Evolutionary conservation across 495 filamentous ascomycete species (phyloP).

Genomic region (Daldinia decipiens): DNA sequence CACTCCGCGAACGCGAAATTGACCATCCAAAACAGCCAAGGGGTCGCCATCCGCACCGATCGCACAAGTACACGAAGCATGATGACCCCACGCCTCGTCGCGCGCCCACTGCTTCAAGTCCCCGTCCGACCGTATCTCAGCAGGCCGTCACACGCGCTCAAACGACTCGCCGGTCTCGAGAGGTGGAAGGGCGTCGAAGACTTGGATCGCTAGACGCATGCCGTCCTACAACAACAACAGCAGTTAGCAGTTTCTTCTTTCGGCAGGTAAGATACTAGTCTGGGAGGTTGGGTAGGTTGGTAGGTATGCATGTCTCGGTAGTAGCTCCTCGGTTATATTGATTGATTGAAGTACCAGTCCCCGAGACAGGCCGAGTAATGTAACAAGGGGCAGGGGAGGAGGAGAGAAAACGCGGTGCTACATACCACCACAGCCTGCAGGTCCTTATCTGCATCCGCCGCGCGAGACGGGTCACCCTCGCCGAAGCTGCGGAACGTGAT

Average conservation of each 20-base stretch:
- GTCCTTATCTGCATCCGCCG: slow-evolving; percentile 46
- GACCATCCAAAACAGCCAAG: slow-evolving; percentile 66
- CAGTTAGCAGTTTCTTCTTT: not conserved
- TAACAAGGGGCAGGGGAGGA: not conserved
- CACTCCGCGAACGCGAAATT: slow-evolving; percentile 67
- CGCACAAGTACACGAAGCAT: slow-evolving; percentile 66
- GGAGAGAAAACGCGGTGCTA: not conserved
- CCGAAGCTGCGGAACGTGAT: slow-evolving; percentile 69
- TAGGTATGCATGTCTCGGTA: not conserved
- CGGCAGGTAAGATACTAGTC: not conserved
- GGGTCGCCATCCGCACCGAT: slow-evolving; percentile 66
- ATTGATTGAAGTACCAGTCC: too few species aligned
- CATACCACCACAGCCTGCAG: slow-evolving; percentile 50
- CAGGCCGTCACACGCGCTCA: slow-evolving; percentile 60
- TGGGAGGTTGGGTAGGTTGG: not conserved
- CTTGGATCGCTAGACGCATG: slow-evolving; percentile 52
- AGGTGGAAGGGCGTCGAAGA: slow-evolving; percentile 58
- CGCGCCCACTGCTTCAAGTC: slow-evolving; percentile 61
- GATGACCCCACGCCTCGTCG: slow-evolving; percentile 67
- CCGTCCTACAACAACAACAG: slow-evolving; percentile 46
- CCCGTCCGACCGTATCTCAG: slow-evolving; percentile 51
- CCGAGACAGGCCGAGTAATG: not conserved
- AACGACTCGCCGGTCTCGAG: slow-evolving; percentile 57
- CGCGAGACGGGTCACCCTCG: slow-evolving; percentile 32
- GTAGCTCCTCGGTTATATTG: not conserved